phyloP scores from a whole-genome alignment of 805 yeast genomes.

The Candida montana region DNA sequence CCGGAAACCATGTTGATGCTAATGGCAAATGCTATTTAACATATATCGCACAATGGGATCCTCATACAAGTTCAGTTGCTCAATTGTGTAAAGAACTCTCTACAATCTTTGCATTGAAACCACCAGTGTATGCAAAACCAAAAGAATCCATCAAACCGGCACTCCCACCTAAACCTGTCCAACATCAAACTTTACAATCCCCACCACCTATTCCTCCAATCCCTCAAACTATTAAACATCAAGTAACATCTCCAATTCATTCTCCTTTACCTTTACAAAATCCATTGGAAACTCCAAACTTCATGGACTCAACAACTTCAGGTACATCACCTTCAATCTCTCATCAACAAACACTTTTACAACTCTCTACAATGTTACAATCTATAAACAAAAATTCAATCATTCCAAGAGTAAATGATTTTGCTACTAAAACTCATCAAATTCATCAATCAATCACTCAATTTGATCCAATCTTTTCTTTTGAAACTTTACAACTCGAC shows the following conservation, averaged over 20 bases:
- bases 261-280: too few species aligned
- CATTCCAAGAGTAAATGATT: slow-evolving; percentile 5
- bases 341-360: slow-evolving; percentile 2
- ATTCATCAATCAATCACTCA: slow-evolving; percentile 28
- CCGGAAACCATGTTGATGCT: slow-evolving; percentile 62
- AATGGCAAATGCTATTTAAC: slow-evolving; percentile 74
- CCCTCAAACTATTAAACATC: slow-evolving; percentile 27
- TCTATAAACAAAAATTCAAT: background rate
- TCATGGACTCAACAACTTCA: background rate
- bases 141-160: slow-evolving; percentile 11
- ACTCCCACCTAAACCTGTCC: slow-evolving; percentile 22
- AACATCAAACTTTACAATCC: slow-evolving; percentile 30
- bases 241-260: background rate
- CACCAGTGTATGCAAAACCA: slow-evolving; percentile 40
- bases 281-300: background rate
- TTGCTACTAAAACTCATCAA: slow-evolving; percentile 18
- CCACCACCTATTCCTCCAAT: slow-evolving; percentile 36
- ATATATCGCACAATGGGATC: slow-evolving; percentile 53
- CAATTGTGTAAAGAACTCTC: slow-evolving; percentile 27
- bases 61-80: slow-evolving; percentile 28
- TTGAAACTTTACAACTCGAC: slow-evolving; percentile 29
- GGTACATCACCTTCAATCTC: background rate
- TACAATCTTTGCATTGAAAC: slow-evolving; percentile 34
- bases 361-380: slow-evolving; percentile 4
- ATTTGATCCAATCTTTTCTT: slow-evolving; percentile 30